Percentiles rank a stretch among this genome's conserved stretches.
phyloP scores from a whole-genome alignment of 1,284 basidiomycete species.

The Ustilago tritici region DNA sequence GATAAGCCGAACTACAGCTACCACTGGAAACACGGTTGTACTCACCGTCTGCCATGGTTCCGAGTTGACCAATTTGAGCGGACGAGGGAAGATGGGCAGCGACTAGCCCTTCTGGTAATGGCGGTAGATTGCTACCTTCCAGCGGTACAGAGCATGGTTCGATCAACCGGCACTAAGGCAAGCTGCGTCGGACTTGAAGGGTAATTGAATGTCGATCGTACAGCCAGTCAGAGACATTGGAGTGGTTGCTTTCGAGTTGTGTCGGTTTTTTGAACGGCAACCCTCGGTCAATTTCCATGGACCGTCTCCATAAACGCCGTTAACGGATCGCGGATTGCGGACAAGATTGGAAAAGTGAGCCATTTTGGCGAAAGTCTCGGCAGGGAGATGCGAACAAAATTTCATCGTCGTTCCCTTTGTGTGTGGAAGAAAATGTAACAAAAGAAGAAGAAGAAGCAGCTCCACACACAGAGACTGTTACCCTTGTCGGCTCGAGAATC shows the following conservation, averaged over 20 bases:
- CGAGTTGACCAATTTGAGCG: not conserved
- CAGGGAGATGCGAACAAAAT: not conserved
- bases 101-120: not conserved
- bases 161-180: not conserved
- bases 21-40: not conserved
- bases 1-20: no score
- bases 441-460: not conserved
- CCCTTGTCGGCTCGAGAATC: not conserved
- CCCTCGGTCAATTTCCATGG: not conserved
- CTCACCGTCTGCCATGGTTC: not conserved
- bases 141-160: not conserved
- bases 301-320: not conserved
- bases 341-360: not conserved
- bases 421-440: not conserved
- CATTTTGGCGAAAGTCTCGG: not conserved
- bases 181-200: not conserved
- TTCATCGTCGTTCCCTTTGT: not conserved
- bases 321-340: not conserved
- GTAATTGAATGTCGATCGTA: not conserved
- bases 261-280: constrained; percentile 23
- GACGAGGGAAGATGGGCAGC: no score
- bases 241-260: not conserved
- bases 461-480: not conserved
- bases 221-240: not conserved
- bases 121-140: not conserved